phyloP scores from a whole-genome alignment of 257 asterid genomes.

The Agastache rugosa region DNA sequence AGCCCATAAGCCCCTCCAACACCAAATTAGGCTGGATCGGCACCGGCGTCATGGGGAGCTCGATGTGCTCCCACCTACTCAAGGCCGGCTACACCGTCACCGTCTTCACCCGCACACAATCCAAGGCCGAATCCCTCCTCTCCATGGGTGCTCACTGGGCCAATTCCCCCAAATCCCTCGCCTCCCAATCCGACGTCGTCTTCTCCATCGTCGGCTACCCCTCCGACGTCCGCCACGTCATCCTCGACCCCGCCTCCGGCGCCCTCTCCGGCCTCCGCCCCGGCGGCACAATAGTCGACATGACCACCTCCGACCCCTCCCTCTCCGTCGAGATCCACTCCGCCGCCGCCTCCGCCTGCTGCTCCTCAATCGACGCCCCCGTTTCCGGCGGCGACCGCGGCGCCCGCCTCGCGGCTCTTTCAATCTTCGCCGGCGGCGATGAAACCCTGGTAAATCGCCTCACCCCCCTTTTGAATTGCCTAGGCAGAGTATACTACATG shows the following conservation, averaged over 20 bases:
- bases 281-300: slow-evolving; percentile 73
- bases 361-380: slow-evolving; percentile 83
- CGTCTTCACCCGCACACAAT: slow-evolving; percentile 79
- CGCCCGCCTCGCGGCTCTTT: slow-evolving; percentile 77
- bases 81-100: slow-evolving; percentile 86
- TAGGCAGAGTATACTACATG: slow-evolving; percentile 84
- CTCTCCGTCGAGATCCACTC: slow-evolving; percentile 78
- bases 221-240: slow-evolving; percentile 88
- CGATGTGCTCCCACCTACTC: slow-evolving; percentile 88
- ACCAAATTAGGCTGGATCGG: slow-evolving; percentile 91
- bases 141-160: slow-evolving; percentile 89
- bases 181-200: slow-evolving; percentile 81
- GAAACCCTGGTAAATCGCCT: slow-evolving; percentile 50
- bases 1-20: slow-evolving; percentile 57
- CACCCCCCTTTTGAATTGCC: slow-evolving; percentile 58
- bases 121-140: slow-evolving; percentile 80
- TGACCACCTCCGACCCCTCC: slow-evolving; percentile 96
- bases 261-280: slow-evolving; percentile 72
- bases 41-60: slow-evolving; percentile 90
- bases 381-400: slow-evolving; percentile 95
- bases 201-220: slow-evolving; percentile 95
- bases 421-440: slow-evolving; percentile 90
- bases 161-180: slow-evolving; percentile 73
- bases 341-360: slow-evolving; percentile 58
- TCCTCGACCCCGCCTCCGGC: slow-evolving; percentile 74